Conservation (phyloP, 495 filamentous ascomycete genomes). For the Podospora appendiculata region DNA sequence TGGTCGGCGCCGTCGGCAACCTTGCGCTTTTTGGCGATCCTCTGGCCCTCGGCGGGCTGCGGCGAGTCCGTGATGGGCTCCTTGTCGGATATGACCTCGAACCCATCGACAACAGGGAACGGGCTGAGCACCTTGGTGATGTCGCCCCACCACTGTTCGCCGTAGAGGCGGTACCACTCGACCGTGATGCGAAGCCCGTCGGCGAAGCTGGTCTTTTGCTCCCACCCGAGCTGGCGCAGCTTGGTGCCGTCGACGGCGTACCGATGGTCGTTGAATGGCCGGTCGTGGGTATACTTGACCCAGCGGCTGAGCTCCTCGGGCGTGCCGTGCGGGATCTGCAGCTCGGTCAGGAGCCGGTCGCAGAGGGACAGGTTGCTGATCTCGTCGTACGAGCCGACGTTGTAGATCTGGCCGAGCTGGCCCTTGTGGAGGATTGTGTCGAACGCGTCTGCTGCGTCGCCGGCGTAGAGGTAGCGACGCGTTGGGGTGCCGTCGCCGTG, state of each 20-base stretch:
- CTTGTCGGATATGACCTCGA: constrained; percentile 39
- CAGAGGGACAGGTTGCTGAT: constrained; percentile 57
- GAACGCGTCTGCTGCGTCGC: constrained; percentile 68
- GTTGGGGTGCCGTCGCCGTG: constrained; percentile 64
- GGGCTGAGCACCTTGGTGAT: constrained; percentile 55
- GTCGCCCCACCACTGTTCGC: constrained; percentile 66
- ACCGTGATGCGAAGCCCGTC: constrained; percentile 59
- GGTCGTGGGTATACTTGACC: constrained; percentile 59
- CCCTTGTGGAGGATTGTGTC: constrained; percentile 72
- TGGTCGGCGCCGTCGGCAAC: neutral
- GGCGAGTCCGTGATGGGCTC: constrained; percentile 42
- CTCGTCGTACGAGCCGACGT: constrained; percentile 61
- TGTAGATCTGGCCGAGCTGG: constrained; percentile 59
- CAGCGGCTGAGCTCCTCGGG: constrained; percentile 40
- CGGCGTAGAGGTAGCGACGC: constrained; percentile 61
- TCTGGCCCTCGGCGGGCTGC: constrained; percentile 4
- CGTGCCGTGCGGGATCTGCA: constrained; percentile 35
- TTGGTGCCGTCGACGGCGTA: constrained; percentile 64
- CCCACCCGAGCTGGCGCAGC: constrained; percentile 58
- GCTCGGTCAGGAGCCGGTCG: constrained; percentile 45
- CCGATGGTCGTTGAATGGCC: constrained; percentile 65
- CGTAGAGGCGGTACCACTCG: constrained; percentile 59
- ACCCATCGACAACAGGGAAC: constrained; percentile 47
- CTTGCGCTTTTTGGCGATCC: neutral
- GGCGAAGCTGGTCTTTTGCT: constrained; percentile 51